Percentiles rank a stretch among this genome's conserved stretches.
These are phyloP conservation scores for Lodderomyces margitis DNA, from an alignment of 1,139 yeast genomes.

Conservation along the genomic window DNA sequence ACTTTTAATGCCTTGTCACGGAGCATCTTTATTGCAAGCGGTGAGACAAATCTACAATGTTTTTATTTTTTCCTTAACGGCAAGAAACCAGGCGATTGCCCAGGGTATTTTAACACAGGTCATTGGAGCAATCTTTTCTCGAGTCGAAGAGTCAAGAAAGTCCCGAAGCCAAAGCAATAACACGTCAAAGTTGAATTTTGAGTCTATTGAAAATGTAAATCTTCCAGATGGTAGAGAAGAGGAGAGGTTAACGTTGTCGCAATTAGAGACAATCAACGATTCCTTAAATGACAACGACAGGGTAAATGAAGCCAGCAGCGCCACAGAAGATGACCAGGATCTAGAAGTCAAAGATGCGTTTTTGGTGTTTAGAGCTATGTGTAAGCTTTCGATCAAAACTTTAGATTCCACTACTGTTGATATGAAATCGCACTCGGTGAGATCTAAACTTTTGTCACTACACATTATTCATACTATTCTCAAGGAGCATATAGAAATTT, in stretches of 20 bases:
- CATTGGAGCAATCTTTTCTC: conserved; percentile 78
- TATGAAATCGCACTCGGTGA: conserved; percentile 85
- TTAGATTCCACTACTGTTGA: conserved; percentile 71
- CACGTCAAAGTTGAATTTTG: conserved; percentile 1
- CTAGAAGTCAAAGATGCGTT: conserved; percentile 88
- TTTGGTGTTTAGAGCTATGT: conserved; percentile 88
- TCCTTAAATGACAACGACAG: conserved; percentile 49
- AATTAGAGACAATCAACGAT: conserved; percentile 55
- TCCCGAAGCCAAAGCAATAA: conserved; percentile 18
- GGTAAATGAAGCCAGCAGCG: conserved; percentile 48
- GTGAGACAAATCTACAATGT: conserved; percentile 91
- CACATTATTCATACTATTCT: conserved; percentile 86
- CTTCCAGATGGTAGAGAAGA: conserved; percentile 7
- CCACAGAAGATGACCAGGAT: conserved; percentile 56
- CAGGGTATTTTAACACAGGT: conserved; percentile 94
- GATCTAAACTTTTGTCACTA: conserved; percentile 85
- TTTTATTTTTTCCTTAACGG: conserved; percentile 76
- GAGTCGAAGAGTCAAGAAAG: conserved; percentile 47
- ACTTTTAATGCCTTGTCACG: conserved; percentile 82
- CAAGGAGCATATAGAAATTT: conserved; percentile 81
- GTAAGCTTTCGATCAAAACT: conserved; percentile 83
- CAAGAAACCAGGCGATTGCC: conserved; percentile 88
- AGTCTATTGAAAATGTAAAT: background rate
- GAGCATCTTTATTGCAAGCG: conserved; percentile 83
- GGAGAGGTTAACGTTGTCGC: conserved; percentile 53